Evolutionary conservation across 768 basidiomycete genomes (phyloP).

Genomic region (Hydnomerulius pinastri): DNA sequence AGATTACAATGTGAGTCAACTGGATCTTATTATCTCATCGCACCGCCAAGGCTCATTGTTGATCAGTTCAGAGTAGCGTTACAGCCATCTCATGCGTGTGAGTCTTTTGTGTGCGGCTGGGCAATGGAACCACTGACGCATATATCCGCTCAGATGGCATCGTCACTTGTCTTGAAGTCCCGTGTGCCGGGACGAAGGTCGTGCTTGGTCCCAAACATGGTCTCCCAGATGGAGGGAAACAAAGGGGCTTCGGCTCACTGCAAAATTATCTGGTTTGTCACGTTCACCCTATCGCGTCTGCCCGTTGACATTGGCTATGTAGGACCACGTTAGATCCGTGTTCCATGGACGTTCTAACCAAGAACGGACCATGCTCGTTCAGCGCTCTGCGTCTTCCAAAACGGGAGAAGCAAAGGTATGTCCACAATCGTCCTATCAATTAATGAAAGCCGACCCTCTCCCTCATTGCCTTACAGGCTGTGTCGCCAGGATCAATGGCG

Average conservation of each 20-base stretch:
- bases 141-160: slow-evolving; percentile 37
- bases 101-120: neutral
- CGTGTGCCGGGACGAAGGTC: slow-evolving; percentile 39
- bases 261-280: slow-evolving; percentile 46
- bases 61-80: slow-evolving; percentile 41
- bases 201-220: slow-evolving; percentile 32
- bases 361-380: slow-evolving; percentile 14
- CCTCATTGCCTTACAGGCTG: neutral
- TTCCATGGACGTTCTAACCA: slow-evolving; percentile 21
- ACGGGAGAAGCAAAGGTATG: neutral
- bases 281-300: neutral
- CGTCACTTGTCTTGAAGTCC: slow-evolving; percentile 48
- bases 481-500: neutral
- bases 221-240: slow-evolving; percentile 41
- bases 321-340: slow-evolving; percentile 6
- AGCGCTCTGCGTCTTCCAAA: slow-evolving; percentile 6
- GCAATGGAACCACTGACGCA: slow-evolving; percentile 4
- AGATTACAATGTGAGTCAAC: slow-evolving; percentile 21
- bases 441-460: neutral
- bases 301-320: neutral
- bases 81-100: slow-evolving; percentile 23
- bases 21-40: slow-evolving; percentile 7
- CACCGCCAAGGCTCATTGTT: neutral
- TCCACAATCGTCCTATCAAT: neutral
- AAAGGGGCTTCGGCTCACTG: slow-evolving; percentile 48